Base-by-base conservation (phyloP, 1,284 basidiomycete genomes). In the Porogramme epimiltina region DNA sequence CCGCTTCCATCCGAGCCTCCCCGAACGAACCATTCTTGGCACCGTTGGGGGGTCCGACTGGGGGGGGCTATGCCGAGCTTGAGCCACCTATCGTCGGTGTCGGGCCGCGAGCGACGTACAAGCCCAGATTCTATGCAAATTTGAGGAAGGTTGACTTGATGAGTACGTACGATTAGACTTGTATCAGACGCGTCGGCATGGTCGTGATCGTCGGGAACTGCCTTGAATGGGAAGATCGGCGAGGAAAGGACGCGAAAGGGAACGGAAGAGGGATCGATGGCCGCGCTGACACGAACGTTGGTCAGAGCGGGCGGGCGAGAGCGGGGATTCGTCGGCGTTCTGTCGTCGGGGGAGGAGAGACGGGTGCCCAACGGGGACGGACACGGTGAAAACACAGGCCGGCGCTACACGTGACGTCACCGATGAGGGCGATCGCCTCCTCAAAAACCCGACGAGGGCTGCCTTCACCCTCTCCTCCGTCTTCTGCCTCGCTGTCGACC, bases 331-430 rank as follows among this genome's bases (percentile, higher is more conserved):
- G 41, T 55, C 54, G 49, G 50, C 19, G 23, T 51, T 51, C 54
- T 49, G 15, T 55, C 49, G 44, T 39, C 42, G n/a, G 5, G 43
- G 16, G 3, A 4, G 38, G 2, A 11, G 22, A 8, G 11, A 25
- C 18, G 43, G 31, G 28, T 26, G 22, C 18, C 19, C n/a, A n/a
- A n/a, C n/a, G n/a, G n/a, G n/a, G n/a, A n/a, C n/a, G n/a, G n/a
- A n/a, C n/a, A n/a, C n/a, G n/a, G n/a, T n/a, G n/a, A n/a, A 18
- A 26, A 11, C 33, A 28, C 28, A 22, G 45, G 8, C 39, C 42
- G 46, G 53, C 56, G 58, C 54, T 59, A 54, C 58, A 59, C 58
- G 58, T 59, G 58, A 59, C 58, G 58, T 59, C 58, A 59, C 54
- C 52, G 58, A 59, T 58, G 42, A 31, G 42, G 45, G 41, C 36